Conservation (phyloP, 805 yeast genomes). For the Metschnikowia drakensbergensis region DNA sequence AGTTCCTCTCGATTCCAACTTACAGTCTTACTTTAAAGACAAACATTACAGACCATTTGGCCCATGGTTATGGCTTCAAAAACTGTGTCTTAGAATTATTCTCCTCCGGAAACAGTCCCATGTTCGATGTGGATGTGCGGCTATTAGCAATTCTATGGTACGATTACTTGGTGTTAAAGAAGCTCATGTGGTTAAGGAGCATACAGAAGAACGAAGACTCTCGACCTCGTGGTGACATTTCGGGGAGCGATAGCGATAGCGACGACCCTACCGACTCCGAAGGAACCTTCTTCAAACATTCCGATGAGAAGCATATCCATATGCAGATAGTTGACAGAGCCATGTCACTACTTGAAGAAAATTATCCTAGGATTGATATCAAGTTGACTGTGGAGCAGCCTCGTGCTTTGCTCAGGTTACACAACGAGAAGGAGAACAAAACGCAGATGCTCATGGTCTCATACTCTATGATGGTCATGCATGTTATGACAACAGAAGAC, state of each 20-base stretch:
- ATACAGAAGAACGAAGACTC: conserved; percentile 9
- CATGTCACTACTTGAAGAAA: conserved; percentile 8
- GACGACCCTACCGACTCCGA: conserved; percentile 11
- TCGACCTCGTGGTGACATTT: neutral
- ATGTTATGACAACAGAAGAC: conserved; percentile 27
- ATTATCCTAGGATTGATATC: conserved; percentile 14
- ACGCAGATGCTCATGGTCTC: conserved; percentile 30
- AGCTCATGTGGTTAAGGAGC: conserved; percentile 22
- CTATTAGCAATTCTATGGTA: conserved; percentile 32
- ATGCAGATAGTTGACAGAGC: conserved; percentile 3
- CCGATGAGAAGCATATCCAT: neutral
- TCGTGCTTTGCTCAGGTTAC: conserved; percentile 22
- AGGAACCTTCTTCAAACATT: neutral
- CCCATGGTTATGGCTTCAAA: conserved; percentile 34
- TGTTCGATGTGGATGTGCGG: conserved; percentile 33
- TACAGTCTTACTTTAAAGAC: conserved; percentile 33
- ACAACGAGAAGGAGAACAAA: conserved; percentile 16
- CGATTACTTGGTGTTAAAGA: conserved; percentile 29
- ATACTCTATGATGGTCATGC: conserved; percentile 34
- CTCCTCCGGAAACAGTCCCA: conserved; percentile 36
- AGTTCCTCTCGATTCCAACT: conserved; percentile 34
- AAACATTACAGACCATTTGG: conserved; percentile 31
- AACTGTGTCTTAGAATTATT: conserved; percentile 36
- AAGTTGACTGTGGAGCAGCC: conserved; percentile 18
- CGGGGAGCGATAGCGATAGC: conserved; percentile 7